Evolutionary conservation across 2,329 filamentous ascomycete species (phyloP), one percentile per base, ranked within the genome.

Genomic region (Nemania sp.): DNA sequence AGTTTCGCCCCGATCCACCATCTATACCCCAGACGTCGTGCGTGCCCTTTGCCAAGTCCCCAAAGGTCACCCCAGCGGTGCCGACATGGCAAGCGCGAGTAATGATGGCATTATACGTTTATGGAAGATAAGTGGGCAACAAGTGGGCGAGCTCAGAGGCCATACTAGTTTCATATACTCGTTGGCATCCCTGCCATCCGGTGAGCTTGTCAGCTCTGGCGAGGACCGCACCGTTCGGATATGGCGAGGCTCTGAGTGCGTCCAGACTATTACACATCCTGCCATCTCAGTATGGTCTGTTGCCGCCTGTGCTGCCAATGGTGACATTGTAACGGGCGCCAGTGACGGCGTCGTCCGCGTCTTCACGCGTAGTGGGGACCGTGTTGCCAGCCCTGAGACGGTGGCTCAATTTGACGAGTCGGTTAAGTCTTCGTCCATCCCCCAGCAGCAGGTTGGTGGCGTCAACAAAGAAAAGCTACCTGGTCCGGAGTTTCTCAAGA

Each of bases 151-250:
- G 74, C 81, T 99, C 2, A 85, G 88, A 61, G 95, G 94, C 0
- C 96, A 99, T 70, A 92, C 96, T 59, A 96, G 89, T 72, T 99
- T 97, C 73, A 95, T 99, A 59, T 99, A 99, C 76, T 90, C 90
- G 6, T 78, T 99, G 13, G 83, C 90, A 1, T 83, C 85, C 20
- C 78, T 96, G 10, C 90, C 94, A 0, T 88, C 90, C 0, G 94
- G 94, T 5, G 92, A 97, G 72, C 81, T 99, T 32, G 90, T 96
- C 50, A 98, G 94, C 74, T 87, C 92, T 1, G 92, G 92, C 17
- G 95, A 99, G 76, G 95, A 99, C 76, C 86, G 95, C n/a, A 97
- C 95, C 0, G 86, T 96, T 35, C 86, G 92, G 54, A 81, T 99
- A 72, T 99, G 96, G 95, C 88, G 85, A 67, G 90, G 89, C 46